phyloP scores from a whole-genome alignment of 371 early-diverging fungal genomes.

The Thermomucor indicae-seudaticae region DNA sequence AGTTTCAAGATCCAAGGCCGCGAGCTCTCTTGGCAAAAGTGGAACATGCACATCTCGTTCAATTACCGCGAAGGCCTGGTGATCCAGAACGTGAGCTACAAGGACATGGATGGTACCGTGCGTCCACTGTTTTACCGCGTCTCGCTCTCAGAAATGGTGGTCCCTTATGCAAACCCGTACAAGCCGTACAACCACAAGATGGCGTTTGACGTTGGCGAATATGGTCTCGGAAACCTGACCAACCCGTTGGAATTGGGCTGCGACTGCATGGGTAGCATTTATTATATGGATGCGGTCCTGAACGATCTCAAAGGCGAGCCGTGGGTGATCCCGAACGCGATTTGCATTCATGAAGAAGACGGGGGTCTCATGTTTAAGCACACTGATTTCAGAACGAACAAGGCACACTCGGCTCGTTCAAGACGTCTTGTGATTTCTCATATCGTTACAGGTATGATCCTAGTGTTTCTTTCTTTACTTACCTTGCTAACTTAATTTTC shows the following conservation, averaged over 20 bases:
- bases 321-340: constrained; percentile 39
- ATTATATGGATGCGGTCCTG: constrained; percentile 42
- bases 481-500: background rate
- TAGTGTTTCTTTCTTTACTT: background rate
- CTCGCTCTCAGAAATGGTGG: constrained; percentile 46
- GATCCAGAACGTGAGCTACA: constrained; percentile 37
- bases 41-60: constrained; percentile 43
- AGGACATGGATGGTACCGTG: constrained; percentile 33
- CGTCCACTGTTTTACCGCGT: constrained; percentile 39
- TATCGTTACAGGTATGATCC: constrained; percentile 39
- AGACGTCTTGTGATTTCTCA: constrained; percentile 46
- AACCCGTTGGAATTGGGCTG: constrained; percentile 43
- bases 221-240: constrained; percentile 39
- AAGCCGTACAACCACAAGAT: constrained; percentile 37
- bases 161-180: constrained; percentile 47
- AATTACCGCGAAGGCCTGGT: constrained; percentile 50
- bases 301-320: constrained; percentile 37
- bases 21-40: constrained; percentile 49
- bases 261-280: constrained; percentile 48
- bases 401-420: constrained; percentile 37
- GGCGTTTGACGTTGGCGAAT: constrained; percentile 52
- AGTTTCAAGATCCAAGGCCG: constrained; percentile 42
- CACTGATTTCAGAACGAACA: constrained; percentile 40
- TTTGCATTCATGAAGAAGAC: constrained; percentile 53
- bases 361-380: constrained; percentile 45